Evolutionary conservation across 208 protist genomes (phyloP), one percentile per base, ranked within the genome.

Genomic region (Jaenimonas drosophilae): DNA sequence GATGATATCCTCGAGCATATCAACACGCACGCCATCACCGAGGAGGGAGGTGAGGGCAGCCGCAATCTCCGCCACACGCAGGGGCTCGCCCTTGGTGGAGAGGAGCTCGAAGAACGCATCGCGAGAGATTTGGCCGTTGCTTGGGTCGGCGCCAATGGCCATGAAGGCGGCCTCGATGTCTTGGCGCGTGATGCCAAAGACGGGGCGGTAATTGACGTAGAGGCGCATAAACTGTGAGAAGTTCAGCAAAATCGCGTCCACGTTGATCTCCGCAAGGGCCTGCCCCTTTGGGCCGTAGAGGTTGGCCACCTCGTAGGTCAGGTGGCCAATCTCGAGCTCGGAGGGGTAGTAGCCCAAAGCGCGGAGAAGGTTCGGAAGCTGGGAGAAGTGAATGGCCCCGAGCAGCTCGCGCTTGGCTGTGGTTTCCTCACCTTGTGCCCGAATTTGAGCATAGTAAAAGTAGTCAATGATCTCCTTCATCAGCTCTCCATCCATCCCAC

Each of bases 391-490:
- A 16, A 97, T 88, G 5, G 68, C 64, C 12, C 88, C 91, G n/a
- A 88, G 64, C 49, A 97, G 64, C 40, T 85, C 75, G 23, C 91
- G 79, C 69, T 90, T 88, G 37, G 79, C 77, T 1, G 87, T 96
- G 6, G 91, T 95, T 41, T 96, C 87, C 65, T 97, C 94, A 2
- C 94, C 94, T 52, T 97, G 94, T 28, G 80, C 63, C 23, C 87
- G 68, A 52, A 97, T 94, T 53, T 97, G 94, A 2, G 94, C 94
- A 70, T 97, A 97, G 79, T 96, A 97, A 59, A 97, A 97, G 72
- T 97, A 96, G 56, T 97, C 88, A 32, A 94, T 66, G 46, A 97
- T 89, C 50, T 97, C 91, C 58, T 89, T 65, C 82, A 95, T 94
- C 41, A 97, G 62, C 27, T 77, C 56, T 2, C 92, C 92, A 0